Evolutionary conservation across 352 stramenopile species (phyloP).

Genomic region (Globisporangium recalcitrans): DNA sequence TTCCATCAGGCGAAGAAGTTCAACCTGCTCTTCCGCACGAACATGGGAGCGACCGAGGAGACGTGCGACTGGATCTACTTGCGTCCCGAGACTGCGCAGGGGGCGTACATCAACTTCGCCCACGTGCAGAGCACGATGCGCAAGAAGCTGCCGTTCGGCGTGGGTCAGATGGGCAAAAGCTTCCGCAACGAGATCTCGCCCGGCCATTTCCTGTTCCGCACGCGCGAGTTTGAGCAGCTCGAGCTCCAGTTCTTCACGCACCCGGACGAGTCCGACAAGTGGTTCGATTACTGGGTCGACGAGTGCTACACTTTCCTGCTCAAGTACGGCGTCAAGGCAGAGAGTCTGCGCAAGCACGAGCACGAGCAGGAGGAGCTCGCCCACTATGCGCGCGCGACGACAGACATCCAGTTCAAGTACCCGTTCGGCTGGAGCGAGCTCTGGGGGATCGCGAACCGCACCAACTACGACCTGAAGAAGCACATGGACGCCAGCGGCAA

Average conservation of each 20-base stretch:
- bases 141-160: constrained; percentile 93
- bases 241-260: constrained; percentile 89
- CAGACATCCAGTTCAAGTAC: constrained; percentile 97
- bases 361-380: constrained; percentile 91
- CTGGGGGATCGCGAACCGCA: constrained; percentile 95
- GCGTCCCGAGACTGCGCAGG: constrained; percentile 96
- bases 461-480: constrained; percentile 94
- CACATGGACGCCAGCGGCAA: constrained; percentile 93
- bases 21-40: constrained; percentile 97
- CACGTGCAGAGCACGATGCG: constrained; percentile 91
- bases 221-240: constrained; percentile 97
- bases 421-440: constrained; percentile 96
- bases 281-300: constrained; percentile 91
- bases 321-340: constrained; percentile 82
- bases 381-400: constrained; percentile 96
- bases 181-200: constrained; percentile 99
- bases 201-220: constrained; percentile 96
- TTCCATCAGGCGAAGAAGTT: constrained; percentile 91
- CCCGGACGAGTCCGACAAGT: constrained; percentile 66
- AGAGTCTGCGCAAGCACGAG: constrained; percentile 90
- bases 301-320: constrained; percentile 89
- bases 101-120: constrained; percentile 98
- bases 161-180: constrained; percentile 97
- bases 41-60: constrained; percentile 90
- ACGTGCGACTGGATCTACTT: constrained; percentile 91